These are phyloP conservation scores for Trichophyton benhamiae DNA, from an alignment of 2,329 filamentous ascomycete genomes.

Conservation along the genomic window DNA sequence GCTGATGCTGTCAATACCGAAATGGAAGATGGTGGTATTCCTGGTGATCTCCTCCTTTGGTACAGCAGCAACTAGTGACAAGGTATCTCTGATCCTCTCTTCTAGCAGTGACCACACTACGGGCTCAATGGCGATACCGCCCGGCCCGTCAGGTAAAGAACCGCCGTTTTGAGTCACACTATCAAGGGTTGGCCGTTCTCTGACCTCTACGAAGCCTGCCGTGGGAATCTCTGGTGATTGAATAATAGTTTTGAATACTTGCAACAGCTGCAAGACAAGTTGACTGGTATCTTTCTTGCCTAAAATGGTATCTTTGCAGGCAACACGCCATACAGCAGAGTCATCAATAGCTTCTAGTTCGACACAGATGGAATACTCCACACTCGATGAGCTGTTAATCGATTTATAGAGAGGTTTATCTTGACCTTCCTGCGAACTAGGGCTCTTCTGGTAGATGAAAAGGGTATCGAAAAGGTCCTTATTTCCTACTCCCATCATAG, in stretches of 20 bases:
- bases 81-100: slow-evolving; percentile 33
- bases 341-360: slow-evolving; percentile 57
- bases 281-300: slow-evolving; percentile 34
- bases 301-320: slow-evolving; percentile 50
- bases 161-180: not conserved
- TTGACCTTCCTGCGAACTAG: slow-evolving; percentile 21
- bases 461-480: slow-evolving; percentile 49
- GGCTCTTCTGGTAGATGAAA: slow-evolving; percentile 53
- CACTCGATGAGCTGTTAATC: slow-evolving; percentile 49
- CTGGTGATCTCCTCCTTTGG: slow-evolving; percentile 46
- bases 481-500: slow-evolving; percentile 35
- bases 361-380: slow-evolving; percentile 71
- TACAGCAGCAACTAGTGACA: slow-evolving; percentile 49
- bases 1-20: slow-evolving; percentile 84
- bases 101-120: slow-evolving; percentile 24
- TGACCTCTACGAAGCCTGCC: slow-evolving; percentile 41
- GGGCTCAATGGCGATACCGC: too few species aligned
- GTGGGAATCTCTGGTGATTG: slow-evolving; percentile 37
- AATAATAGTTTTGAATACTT: slow-evolving; percentile 47
- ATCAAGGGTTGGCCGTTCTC: slow-evolving; percentile 35
- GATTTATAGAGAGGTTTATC: slow-evolving; percentile 45
- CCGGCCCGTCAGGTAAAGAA: not conserved
- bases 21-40: slow-evolving; percentile 60
- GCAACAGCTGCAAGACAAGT: slow-evolving; percentile 50
- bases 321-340: slow-evolving; percentile 56